Percentiles rank a stretch among this genome's conserved stretches.
Conservation (phyloP, 2,329 filamentous ascomycete species). For the Cercospora zeina region DNA sequence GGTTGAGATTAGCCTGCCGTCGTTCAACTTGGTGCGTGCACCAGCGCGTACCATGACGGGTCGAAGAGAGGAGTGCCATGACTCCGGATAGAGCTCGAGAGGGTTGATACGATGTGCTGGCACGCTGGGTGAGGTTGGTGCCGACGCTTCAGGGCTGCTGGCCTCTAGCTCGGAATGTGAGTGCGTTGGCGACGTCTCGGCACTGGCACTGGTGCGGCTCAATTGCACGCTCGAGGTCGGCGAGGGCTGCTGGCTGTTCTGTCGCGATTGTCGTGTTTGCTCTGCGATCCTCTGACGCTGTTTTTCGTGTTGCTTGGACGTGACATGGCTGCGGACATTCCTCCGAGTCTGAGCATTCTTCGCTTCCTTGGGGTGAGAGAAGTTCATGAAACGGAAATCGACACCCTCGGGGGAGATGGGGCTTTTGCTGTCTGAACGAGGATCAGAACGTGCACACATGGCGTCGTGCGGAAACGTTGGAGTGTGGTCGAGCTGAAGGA, state of each 20-base stretch:
- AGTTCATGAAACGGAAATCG: conserved; percentile 42
- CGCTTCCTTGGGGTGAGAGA: conserved; percentile 41
- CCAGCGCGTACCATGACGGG: conserved; percentile 33
- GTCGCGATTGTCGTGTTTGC: conserved; percentile 24
- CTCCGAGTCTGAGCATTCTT: conserved; percentile 36
- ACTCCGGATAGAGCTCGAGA: conserved; percentile 42
- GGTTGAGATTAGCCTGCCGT: conserved; percentile 13
- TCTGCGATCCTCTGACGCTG: conserved; percentile 26
- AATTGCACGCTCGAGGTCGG: conserved; percentile 19
- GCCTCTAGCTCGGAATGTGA: conserved; percentile 24
- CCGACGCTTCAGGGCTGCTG: conserved; percentile 34
- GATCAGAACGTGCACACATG: conserved; percentile 25
- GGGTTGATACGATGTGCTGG: conserved; percentile 31
- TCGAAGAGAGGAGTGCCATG: conserved; percentile 42
- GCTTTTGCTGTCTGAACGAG: conserved; percentile 31
- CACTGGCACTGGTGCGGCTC: conserved; percentile 15
- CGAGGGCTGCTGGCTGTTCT: conserved; percentile 17
- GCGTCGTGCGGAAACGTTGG: background rate
- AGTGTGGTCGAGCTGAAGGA: conserved; percentile 26
- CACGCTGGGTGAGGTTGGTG: conserved; percentile 24
- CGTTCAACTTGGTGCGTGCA: background rate
- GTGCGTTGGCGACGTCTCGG: conserved; percentile 17
- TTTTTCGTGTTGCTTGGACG: conserved; percentile 29
- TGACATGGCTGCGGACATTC: conserved; percentile 42
- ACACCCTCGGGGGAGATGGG: conserved; percentile 29